Conservation (phyloP, 2,329 filamentous ascomycete species). For the Cadophora sp. region DNA sequence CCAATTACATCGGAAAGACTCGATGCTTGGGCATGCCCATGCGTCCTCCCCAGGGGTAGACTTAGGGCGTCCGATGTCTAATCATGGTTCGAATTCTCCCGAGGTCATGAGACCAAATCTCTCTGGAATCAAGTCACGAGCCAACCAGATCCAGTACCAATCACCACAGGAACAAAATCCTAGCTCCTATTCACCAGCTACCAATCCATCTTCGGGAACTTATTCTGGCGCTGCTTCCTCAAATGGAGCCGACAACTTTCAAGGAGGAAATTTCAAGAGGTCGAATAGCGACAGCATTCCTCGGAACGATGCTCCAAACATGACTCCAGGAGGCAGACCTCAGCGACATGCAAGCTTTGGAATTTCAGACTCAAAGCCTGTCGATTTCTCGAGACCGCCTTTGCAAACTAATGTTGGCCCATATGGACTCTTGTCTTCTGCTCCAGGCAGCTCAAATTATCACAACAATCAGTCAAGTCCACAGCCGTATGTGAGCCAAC, state of each 20-base stretch:
- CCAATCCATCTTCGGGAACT: slow-evolving; percentile 39
- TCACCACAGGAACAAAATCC: slow-evolving; percentile 41
- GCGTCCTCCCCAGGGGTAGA: slow-evolving; percentile 45
- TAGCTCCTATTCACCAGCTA: slow-evolving; percentile 41
- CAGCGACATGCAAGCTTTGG: slow-evolving; percentile 44
- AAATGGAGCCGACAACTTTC: slow-evolving; percentile 38
- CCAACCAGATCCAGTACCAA: slow-evolving; percentile 42
- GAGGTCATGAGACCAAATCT: slow-evolving; percentile 41
- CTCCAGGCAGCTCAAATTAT: slow-evolving; percentile 54
- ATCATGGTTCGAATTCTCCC: slow-evolving; percentile 41
- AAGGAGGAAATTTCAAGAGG: slow-evolving; percentile 37
- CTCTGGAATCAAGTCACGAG: slow-evolving; percentile 36
- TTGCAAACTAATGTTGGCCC: slow-evolving; percentile 55
- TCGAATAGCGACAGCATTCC: slow-evolving; percentile 42
- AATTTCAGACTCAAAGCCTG: slow-evolving; percentile 39
- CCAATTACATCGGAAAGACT: slow-evolving; percentile 76
- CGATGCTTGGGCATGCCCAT: slow-evolving; percentile 59
- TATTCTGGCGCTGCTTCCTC: slow-evolving; percentile 38
- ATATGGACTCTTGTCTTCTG: slow-evolving; percentile 61
- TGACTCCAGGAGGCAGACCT: slow-evolving; percentile 28
- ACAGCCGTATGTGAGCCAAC: slow-evolving; percentile 60
- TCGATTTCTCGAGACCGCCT: slow-evolving; percentile 52
- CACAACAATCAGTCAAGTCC: slow-evolving; percentile 53
- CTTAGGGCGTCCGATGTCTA: slow-evolving; percentile 32
- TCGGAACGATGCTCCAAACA: slow-evolving; percentile 34